Percentiles rank a stretch among this genome's conserved stretches.
Conservation (phyloP, 1,284 basidiomycete genomes). For the Leucoagaricus sp. region DNA sequence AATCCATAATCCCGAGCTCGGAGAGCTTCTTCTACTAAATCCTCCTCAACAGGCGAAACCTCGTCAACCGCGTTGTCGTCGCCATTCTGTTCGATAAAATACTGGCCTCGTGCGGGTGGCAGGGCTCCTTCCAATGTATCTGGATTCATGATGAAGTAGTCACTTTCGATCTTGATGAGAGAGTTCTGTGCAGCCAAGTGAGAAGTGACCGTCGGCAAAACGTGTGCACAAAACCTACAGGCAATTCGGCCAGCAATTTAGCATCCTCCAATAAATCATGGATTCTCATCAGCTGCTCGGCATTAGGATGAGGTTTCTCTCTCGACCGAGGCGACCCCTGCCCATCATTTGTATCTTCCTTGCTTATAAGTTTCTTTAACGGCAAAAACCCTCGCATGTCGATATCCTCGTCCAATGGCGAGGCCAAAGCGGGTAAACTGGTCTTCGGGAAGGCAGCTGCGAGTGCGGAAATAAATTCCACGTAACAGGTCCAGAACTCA, state of each 20-base stretch:
- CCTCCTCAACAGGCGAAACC: constrained; percentile 74
- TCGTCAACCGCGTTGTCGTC: constrained; percentile 73
- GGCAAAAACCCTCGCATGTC: constrained; percentile 91
- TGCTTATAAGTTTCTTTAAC: constrained; percentile 58
- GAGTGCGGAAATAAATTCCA: constrained; percentile 68
- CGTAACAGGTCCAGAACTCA: constrained; percentile 77
- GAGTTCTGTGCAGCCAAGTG: constrained; percentile 34
- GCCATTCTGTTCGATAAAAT: constrained; percentile 25
- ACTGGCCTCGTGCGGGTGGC: constrained; percentile 16
- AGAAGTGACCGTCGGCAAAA: background rate
- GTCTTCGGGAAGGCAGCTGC: constrained; percentile 70
- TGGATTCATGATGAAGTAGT: constrained; percentile 31
- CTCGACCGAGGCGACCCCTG: constrained; percentile 25
- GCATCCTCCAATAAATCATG: constrained; percentile 84
- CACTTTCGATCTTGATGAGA: constrained; percentile 38
- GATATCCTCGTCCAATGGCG: constrained; percentile 87
- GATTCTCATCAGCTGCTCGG: constrained; percentile 93
- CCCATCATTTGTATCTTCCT: constrained; percentile 23
- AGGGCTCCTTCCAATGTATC: constrained; percentile 30
- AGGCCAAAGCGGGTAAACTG: constrained; percentile 61
- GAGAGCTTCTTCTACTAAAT: constrained; percentile 80
- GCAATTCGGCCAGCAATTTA: constrained; percentile 55
- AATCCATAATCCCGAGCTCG: constrained; percentile 32
- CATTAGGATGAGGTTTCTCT: constrained; percentile 86
- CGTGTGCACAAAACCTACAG: constrained; percentile 41